Evolutionary conservation across 2,329 filamentous ascomycete species (phyloP), one percentile per base, ranked within the genome.

Genomic region (Fusarium circinatum): DNA sequence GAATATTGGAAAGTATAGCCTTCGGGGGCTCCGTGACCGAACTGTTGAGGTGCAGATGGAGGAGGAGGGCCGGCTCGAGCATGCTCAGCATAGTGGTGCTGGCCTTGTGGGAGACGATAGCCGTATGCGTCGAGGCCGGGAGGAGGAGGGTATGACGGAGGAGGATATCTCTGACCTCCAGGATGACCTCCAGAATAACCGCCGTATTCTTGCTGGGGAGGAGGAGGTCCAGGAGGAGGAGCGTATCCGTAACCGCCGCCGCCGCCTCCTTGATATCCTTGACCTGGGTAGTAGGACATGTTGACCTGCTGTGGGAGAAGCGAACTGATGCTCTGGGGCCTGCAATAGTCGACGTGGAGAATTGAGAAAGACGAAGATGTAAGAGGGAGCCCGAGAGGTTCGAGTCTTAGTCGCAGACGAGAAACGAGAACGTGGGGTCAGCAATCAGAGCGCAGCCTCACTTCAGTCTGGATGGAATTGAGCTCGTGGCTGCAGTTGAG

Each of bases 1-100:
- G 91, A 93, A 85, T 94, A 94, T 82, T 94, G 91, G 84, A 93
- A 94, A 12, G 88, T 90, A 80, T 94, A 94, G 70, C 87, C 88
- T 26, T 86, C 82, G 5, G 92, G 92, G 2, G 92, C 92, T 68
- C 92, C 92, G 73, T 91, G 87, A 56, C 92, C 91, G 75, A 92
- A 92, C 72, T 86, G 80, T 79, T 92, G 89, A 12, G 85, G 82
- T 5, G 82, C 83, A 8, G 82, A 80, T 0, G 89, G 88, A 20
- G 88, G 88, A 28, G 85, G 85, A 17, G 84, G 83, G 0, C 79
- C 80, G 36, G 80, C 68, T 15, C 78, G 76, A 30, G 80, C 79
- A 39, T 81, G 77, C 52, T 75, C 64, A 26, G 76, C 79, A 41
- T 80, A 70, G 41, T 64, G 58, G 54, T 77, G 78, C 71, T 71